Percentiles rank a stretch among this genome's conserved stretches.
Conservation (phyloP, 2,329 filamentous ascomycete genomes). For the Stachybotrys chlorohalonatus region DNA sequence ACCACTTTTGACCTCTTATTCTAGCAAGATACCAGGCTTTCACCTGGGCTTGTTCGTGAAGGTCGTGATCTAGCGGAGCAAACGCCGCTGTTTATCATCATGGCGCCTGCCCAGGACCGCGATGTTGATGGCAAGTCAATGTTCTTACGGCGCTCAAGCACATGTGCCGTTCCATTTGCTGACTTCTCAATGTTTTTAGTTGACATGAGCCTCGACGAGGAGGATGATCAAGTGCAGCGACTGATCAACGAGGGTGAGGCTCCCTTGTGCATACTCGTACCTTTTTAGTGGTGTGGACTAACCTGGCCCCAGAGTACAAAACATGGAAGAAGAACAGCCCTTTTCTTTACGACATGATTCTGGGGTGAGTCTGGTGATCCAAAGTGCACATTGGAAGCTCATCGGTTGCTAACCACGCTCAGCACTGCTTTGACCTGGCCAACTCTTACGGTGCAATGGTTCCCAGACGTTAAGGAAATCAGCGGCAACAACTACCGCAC, state of each 20-base stretch:
- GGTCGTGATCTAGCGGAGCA: background rate
- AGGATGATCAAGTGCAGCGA: constrained; percentile 68
- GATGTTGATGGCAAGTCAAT: constrained; percentile 24
- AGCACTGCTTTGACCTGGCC: constrained; percentile 93
- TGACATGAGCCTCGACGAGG: constrained; percentile 51
- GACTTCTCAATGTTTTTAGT: constrained; percentile 13
- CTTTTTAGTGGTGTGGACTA: constrained; percentile 3
- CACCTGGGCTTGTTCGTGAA: constrained; percentile 3
- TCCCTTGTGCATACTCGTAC: background rate
- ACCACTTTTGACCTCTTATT: background rate
- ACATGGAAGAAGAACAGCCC: constrained; percentile 99
- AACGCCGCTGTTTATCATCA: constrained; percentile 5
- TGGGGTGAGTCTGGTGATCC: constrained; percentile 48
- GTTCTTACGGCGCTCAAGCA: background rate
- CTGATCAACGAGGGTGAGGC: constrained; percentile 79
- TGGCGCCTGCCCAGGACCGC: constrained; percentile 28
- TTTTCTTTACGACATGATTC: constrained; percentile 96
- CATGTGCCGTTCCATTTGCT: background rate
- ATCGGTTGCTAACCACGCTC: constrained; percentile 14
- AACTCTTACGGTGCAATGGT: constrained; percentile 95
- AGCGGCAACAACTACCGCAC: constrained; percentile 80
- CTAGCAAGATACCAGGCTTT: background rate
- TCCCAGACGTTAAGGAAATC: constrained; percentile 84
- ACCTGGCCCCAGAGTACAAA: constrained; percentile 69
- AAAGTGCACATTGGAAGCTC: background rate